Conservation (phyloP, 1,139 yeast genomes). For the Yamadazyma pseudoaaseri region DNA sequence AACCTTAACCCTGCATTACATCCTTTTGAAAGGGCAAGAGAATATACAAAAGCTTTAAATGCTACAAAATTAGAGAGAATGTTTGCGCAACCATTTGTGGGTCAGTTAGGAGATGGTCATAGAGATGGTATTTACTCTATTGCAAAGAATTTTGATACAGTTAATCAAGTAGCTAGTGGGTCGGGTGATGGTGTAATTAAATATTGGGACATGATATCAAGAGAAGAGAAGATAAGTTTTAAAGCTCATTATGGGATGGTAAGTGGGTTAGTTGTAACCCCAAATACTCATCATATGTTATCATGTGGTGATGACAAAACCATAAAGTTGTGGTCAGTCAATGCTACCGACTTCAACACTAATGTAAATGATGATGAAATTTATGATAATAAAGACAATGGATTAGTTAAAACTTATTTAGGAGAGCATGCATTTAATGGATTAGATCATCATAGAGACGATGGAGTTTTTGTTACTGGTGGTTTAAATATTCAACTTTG, state of each 20-base stretch:
- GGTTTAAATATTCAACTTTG: constrained; percentile 87
- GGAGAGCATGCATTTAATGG: constrained; percentile 87
- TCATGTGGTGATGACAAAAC: constrained; percentile 94
- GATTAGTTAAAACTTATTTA: constrained; percentile 69
- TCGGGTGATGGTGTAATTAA: constrained; percentile 95
- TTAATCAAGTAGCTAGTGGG: constrained; percentile 83
- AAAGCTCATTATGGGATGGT: constrained; percentile 92
- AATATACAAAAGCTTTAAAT: constrained; percentile 89
- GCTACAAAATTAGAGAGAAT: constrained; percentile 94
- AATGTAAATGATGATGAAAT: constrained; percentile 32
- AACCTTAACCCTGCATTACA: constrained; percentile 93
- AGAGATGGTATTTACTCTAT: constrained; percentile 92
- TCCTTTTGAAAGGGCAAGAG: constrained; percentile 96
- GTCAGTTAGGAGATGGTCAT: constrained; percentile 93
- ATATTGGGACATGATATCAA: constrained; percentile 81
- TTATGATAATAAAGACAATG: constrained; percentile 34
- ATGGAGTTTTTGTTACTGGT: constrained; percentile 82
- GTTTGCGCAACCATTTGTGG: constrained; percentile 97
- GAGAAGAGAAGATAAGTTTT: constrained; percentile 73
- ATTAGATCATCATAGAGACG: constrained; percentile 80
- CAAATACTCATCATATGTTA: constrained; percentile 56
- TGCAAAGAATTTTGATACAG: constrained; percentile 70
- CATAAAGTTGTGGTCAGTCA: constrained; percentile 75
- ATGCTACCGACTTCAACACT: constrained; percentile 43
- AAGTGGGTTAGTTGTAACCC: constrained; percentile 81